Evolutionary conservation across 208 protist genomes (phyloP).

Genomic region (Borovskyia barvae): DNA sequence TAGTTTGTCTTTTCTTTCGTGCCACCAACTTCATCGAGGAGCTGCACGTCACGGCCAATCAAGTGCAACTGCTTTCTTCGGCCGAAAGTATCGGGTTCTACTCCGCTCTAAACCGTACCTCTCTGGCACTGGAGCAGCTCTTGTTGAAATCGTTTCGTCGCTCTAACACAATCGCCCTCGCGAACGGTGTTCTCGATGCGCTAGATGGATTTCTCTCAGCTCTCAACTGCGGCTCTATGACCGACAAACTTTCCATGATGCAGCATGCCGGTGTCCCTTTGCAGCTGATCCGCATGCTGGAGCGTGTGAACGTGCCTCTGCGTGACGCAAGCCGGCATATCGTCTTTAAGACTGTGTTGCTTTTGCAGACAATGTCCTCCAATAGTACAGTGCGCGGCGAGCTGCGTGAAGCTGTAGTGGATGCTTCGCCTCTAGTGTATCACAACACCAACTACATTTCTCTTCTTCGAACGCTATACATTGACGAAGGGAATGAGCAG

Average conservation of each 20-base stretch:
- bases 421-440: constrained; percentile 26
- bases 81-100: constrained; percentile 37
- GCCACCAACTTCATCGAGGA: constrained; percentile 36
- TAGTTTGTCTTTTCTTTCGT: constrained; percentile 37
- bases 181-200: constrained; percentile 23
- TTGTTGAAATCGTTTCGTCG: constrained; percentile 27
- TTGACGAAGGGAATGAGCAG: constrained; percentile 6
- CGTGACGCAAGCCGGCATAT: constrained; percentile 14
- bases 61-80: constrained; percentile 50
- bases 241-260: constrained; percentile 55
- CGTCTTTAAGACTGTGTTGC: constrained; percentile 15
- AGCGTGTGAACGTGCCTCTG: constrained; percentile 28
- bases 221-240: constrained; percentile 8
- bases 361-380: constrained; percentile 27
- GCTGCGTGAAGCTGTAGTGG: constrained; percentile 17
- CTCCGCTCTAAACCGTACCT: constrained; percentile 24
- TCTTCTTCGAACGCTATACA: constrained; percentile 32
- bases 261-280: constrained; percentile 26
- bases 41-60: constrained; percentile 23
- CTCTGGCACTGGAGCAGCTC: constrained; percentile 18
- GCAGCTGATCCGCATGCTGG: constrained; percentile 33
- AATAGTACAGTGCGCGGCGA: constrained; percentile 9
- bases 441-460: constrained; percentile 32
- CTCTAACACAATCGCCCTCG: constrained; percentile 30
- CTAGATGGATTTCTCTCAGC: constrained; percentile 29